Conservation (phyloP, 768 basidiomycete genomes). For the Leccinum barrowsii region DNA sequence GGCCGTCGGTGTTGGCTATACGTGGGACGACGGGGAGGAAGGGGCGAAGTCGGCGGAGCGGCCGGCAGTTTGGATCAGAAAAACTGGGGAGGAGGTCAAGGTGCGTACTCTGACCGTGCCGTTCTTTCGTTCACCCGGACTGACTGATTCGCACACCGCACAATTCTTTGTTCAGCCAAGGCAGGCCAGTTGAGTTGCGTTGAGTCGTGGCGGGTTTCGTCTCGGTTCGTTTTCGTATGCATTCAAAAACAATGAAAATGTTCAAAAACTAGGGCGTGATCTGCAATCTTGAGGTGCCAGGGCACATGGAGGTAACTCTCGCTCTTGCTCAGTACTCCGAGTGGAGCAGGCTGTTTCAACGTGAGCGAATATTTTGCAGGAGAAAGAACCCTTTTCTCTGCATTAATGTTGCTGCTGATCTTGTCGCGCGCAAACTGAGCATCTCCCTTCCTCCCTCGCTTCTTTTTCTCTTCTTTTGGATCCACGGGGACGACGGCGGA, state of each 20-base stretch:
- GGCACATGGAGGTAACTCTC: background rate
- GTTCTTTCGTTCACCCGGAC: background rate
- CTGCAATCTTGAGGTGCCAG: background rate
- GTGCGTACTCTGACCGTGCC: conserved; percentile 32
- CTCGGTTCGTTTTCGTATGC: background rate
- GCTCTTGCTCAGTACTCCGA: background rate
- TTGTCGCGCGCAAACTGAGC: background rate
- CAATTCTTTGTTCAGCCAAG: conserved; percentile 16
- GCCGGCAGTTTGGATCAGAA: conserved; percentile 59
- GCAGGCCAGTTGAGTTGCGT: conserved; percentile 14
- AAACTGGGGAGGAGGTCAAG: conserved; percentile 76
- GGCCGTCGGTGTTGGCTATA: conserved; percentile 84
- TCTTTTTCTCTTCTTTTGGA: background rate
- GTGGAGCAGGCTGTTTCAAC: background rate
- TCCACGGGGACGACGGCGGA: background rate
- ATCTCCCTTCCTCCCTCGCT: background rate
- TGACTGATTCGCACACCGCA: background rate
- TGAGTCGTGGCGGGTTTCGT: background rate
- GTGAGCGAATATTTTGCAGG: background rate
- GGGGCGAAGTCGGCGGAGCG: conserved; percentile 62
- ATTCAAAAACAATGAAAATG: background rate
- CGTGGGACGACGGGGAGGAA: conserved; percentile 84
- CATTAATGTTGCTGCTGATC: background rate
- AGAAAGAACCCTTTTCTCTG: background rate
- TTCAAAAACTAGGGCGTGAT: background rate